Base-by-base conservation (phyloP, 1,284 basidiomycete species). In the Cryptococcus sp. region DNA sequence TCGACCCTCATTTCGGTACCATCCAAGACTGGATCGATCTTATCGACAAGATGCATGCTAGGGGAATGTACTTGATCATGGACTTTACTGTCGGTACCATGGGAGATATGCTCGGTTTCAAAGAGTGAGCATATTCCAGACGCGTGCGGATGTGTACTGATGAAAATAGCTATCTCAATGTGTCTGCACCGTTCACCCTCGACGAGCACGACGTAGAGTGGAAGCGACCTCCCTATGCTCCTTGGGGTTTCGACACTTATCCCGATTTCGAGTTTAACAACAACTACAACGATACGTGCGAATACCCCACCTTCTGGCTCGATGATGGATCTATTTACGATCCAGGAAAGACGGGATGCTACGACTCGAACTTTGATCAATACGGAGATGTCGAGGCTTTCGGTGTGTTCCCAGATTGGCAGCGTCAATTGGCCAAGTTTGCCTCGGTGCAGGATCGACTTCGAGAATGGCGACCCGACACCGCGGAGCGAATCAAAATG, bases 331-430 rank as follows among this genome's bases (percentile, higher is more conserved):
- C 77, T 0, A 75, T 81, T 39, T 76, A 86, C 56, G 71, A 79
- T 38, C 71, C 84, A 9, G 74, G 77, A 48, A 65, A 73, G 24
- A 76, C 79, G 34, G 88, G 89, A 22, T 94, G 90, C 69, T 77
- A 82, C 58, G 72, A 75, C 24, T 88, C 85, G 24, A 87, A 91
- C 55, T 92, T 93, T 61, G 90, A 94, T 72, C 88, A 92, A 56
- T 94, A 86, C 60, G 90, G 90, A 55, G 90, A 94, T 74, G 87
- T 89, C 80, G 90, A 93, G 71, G 90, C 90, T 53, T 94, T 94
- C 68, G 90, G 90, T 84, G 88, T 93, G 32, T 88, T 91, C 66
- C 73, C 74, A 35, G 74, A 76, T 63, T 76, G 74, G 86, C 80
- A 93, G 65, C 89, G 90, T 80, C 87, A 94, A 70, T 75, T 94